A percentile compares a stretch with the other conserved stretches of the same genome.
phyloP scores from a whole-genome alignment of 495 filamentous ascomycete genomes.

The Oleoguttula mirabilis region DNA sequence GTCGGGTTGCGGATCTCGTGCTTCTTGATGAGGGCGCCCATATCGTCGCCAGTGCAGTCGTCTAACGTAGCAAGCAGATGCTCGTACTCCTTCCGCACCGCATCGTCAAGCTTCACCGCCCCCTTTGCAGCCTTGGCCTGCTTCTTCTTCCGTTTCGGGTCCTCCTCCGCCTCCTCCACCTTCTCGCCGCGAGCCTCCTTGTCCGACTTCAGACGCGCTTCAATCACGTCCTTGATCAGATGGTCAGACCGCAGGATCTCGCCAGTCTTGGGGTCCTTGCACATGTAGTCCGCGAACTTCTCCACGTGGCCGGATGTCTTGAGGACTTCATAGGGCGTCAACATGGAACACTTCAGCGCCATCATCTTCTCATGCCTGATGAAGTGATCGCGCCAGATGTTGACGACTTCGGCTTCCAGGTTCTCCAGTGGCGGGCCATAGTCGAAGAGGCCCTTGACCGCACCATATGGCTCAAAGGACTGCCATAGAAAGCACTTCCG shows the following conservation, averaged over 20 bases:
- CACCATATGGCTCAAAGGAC: constrained; percentile 86
- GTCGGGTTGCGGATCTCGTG: constrained; percentile 54
- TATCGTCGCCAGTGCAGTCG: constrained; percentile 55
- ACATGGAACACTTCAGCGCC: constrained; percentile 34
- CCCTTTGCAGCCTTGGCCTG: constrained; percentile 41
- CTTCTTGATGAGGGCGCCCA: constrained; percentile 54
- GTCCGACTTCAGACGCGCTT: constrained; percentile 58
- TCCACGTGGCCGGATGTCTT: constrained; percentile 97
- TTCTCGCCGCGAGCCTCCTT: constrained; percentile 47
- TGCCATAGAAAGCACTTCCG: constrained; percentile 90
- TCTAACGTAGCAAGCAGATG: constrained; percentile 57
- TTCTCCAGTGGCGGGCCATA: constrained; percentile 35
- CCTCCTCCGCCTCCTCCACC: constrained; percentile 34
- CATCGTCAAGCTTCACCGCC: constrained; percentile 52
- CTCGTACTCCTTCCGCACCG: constrained; percentile 53
- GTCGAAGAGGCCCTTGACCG: constrained; percentile 26
- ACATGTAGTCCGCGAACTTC: constrained; percentile 98
- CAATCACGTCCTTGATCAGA: constrained; percentile 85
- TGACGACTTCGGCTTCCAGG: constrained; percentile 63
- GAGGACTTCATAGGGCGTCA: constrained; percentile 67
- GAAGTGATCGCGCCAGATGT: constrained; percentile 68
- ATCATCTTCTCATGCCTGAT: constrained; percentile 37
- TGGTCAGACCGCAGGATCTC: constrained; percentile 95
- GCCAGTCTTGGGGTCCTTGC: constrained; percentile 94
- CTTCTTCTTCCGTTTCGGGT: constrained; percentile 50